Evolutionary conservation across 208 protist genomes (phyloP).

Genomic region (Trichomonas vaginalis): DNA sequence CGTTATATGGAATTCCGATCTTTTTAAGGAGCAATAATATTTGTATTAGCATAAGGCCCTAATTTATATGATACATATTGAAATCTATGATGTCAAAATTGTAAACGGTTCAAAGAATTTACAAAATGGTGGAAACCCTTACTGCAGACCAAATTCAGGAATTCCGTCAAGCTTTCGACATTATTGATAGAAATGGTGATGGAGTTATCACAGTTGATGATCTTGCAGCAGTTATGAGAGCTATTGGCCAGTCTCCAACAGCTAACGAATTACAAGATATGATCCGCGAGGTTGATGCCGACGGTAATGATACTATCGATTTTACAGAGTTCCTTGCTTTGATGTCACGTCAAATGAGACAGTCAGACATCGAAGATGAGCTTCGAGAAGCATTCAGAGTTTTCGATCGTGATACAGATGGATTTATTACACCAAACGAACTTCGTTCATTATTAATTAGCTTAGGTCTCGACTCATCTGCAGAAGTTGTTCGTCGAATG

Average conservation of each 20-base stretch:
- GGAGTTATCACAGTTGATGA: slow-evolving; percentile 15
- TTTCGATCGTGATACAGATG: slow-evolving; percentile 11
- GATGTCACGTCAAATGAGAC: slow-evolving; percentile 48
- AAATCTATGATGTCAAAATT: neutral
- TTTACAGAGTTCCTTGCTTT: slow-evolving; percentile 68
- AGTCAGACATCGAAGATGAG: slow-evolving; percentile 38
- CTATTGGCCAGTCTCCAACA: slow-evolving; percentile 16
- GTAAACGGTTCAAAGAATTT: neutral
- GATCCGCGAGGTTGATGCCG: slow-evolving; percentile 23
- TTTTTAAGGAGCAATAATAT: no score
- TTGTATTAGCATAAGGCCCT: no score
- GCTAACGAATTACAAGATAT: slow-evolving; percentile 21
- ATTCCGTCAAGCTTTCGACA: slow-evolving; percentile 20
- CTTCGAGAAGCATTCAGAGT: slow-evolving; percentile 3
- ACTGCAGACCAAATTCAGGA: slow-evolving; percentile 60
- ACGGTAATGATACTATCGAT: slow-evolving; percentile 63
- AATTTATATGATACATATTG: no score
- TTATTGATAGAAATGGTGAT: slow-evolving; percentile 18
- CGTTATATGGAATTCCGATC: no score
- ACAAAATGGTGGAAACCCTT: neutral
- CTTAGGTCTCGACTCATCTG: neutral
- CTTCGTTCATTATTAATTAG: neutral
- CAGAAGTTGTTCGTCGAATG: slow-evolving; percentile 16
- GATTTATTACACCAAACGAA: slow-evolving; percentile 10
- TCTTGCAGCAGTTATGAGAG: neutral